These are phyloP conservation scores for Clarireedia homoeocarpa DNA, from an alignment of 2,329 filamentous ascomycete species.

Conservation along the genomic window DNA sequence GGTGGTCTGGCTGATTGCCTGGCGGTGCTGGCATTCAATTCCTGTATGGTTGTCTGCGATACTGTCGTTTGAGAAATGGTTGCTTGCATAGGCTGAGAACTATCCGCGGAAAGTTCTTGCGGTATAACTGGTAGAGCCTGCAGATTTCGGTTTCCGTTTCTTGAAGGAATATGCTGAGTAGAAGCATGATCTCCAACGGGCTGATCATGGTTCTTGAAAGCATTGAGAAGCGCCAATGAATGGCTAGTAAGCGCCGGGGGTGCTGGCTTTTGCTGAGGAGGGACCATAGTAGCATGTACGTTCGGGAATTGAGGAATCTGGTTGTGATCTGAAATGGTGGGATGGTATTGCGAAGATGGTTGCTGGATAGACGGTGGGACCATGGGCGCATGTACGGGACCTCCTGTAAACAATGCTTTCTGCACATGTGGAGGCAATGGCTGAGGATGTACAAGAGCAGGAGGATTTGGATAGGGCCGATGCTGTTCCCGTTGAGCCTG, in stretches of 20 bases:
- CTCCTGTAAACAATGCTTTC: constrained; percentile 40
- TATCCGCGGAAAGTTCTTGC: constrained; percentile 26
- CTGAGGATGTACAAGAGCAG: constrained; percentile 30
- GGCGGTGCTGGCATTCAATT: not conserved
- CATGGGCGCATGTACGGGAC: constrained; percentile 26
- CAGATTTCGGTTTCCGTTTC: constrained; percentile 11
- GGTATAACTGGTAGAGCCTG: constrained; percentile 10
- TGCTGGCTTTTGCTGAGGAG: constrained; percentile 17
- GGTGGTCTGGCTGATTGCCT: constrained; percentile 16
- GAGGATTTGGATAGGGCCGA: constrained; percentile 24
- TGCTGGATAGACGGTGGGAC: constrained; percentile 27
- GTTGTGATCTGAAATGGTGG: constrained; percentile 9
- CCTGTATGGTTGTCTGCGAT: constrained; percentile 7
- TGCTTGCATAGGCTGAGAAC: constrained; percentile 6
- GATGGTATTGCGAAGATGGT: constrained; percentile 6
- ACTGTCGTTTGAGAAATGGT: constrained; percentile 2
- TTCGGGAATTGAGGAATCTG: constrained; percentile 23
- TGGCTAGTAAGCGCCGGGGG: constrained; percentile 33
- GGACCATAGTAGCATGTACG: constrained; percentile 23
- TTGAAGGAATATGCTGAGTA: constrained; percentile 14
- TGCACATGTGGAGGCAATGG: constrained; percentile 46
- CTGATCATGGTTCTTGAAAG: constrained; percentile 32
- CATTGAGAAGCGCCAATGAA: constrained; percentile 38
- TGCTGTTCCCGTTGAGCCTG: constrained; percentile 14
- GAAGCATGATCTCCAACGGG: constrained; percentile 7